Evolutionary conservation across 2,329 filamentous ascomycete species (phyloP).

Genomic region (Fusarium oxysporum): DNA sequence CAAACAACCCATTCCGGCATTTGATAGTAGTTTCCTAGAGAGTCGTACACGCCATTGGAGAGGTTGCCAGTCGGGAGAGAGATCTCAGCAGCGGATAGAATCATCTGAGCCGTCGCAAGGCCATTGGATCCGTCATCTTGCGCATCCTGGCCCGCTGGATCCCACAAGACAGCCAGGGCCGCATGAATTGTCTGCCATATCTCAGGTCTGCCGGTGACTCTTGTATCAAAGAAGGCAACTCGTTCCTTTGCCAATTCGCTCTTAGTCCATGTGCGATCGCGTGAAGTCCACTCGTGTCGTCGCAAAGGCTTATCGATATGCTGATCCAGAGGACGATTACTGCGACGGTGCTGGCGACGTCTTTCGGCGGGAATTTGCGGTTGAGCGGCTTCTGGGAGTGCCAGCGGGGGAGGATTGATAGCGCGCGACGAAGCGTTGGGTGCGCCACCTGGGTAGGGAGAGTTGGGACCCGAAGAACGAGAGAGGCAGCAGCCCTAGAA

Average conservation of each 20-base stretch:
- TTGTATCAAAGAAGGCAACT: slow-evolving; percentile 88
- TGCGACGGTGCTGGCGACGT: slow-evolving; percentile 50
- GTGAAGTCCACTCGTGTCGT: slow-evolving; percentile 73
- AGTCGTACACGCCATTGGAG: slow-evolving; percentile 78
- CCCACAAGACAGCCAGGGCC: slow-evolving; percentile 76
- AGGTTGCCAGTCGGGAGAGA: slow-evolving; percentile 80
- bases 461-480: slow-evolving; percentile 62
- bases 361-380: slow-evolving; percentile 41
- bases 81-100: slow-evolving; percentile 82
- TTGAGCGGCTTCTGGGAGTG: slow-evolving; percentile 47
- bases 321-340: slow-evolving; percentile 62
- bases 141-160: slow-evolving; percentile 56
- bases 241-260: slow-evolving; percentile 76
- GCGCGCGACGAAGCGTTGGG: slow-evolving; percentile 64
- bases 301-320: slow-evolving; percentile 78
- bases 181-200: slow-evolving; percentile 82
- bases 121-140: slow-evolving; percentile 54
- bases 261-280: slow-evolving; percentile 76
- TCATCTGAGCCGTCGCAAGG: slow-evolving; percentile 78
- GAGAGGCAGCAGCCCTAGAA: slow-evolving; percentile 69
- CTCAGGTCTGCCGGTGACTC: slow-evolving; percentile 80
- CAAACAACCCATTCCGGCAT: slow-evolving; percentile 76
- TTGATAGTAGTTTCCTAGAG: slow-evolving; percentile 75
- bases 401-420: slow-evolving; percentile 59
- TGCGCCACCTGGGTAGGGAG: slow-evolving; percentile 63